Conservation (phyloP, 176 grass and related monocot species). For the Tillandsia fasciculata region DNA sequence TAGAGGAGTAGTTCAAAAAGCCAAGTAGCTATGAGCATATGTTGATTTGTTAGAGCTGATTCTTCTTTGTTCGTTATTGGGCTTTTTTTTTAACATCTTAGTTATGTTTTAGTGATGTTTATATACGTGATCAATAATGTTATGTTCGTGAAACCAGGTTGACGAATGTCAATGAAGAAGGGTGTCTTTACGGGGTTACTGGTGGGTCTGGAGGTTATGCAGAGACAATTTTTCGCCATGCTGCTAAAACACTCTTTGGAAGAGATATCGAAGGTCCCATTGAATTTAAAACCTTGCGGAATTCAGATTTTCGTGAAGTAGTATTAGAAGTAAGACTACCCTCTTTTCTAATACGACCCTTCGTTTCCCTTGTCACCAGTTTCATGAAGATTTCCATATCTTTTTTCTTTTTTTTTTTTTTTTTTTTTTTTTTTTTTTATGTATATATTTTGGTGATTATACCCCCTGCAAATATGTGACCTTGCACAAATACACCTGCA, state of each 20-base stretch:
- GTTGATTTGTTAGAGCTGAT: too few species aligned
- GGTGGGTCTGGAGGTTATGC: slow-evolving; percentile 93
- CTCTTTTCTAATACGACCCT: neutral
- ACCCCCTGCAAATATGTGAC: too few species aligned
- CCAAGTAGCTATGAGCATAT: too few species aligned
- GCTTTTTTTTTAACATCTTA: too few species aligned
- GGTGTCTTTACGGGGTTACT: slow-evolving; percentile 73
- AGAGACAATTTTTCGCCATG: slow-evolving; percentile 73
- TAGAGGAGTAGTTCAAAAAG: too few species aligned
- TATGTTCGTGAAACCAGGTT: slow-evolving; percentile 34
- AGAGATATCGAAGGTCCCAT: slow-evolving; percentile 54
- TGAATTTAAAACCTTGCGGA: slow-evolving; percentile 48
- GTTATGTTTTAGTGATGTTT: too few species aligned
- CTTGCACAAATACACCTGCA: too few species aligned
- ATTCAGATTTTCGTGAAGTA: slow-evolving; percentile 5
- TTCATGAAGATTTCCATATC: neutral
- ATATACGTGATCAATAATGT: too few species aligned
- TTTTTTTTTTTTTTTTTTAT: too few species aligned
- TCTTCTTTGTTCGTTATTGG: too few species aligned
- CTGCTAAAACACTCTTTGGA: slow-evolving; percentile 56
- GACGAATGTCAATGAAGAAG: slow-evolving; percentile 77
- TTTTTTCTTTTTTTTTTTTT: too few species aligned
- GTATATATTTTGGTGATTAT: too few species aligned
- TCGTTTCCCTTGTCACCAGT: neutral
- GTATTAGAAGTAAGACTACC: neutral